Evolutionary conservation across 1,284 basidiomycete genomes (phyloP).

Genomic region (Ganoderma sinense): DNA sequence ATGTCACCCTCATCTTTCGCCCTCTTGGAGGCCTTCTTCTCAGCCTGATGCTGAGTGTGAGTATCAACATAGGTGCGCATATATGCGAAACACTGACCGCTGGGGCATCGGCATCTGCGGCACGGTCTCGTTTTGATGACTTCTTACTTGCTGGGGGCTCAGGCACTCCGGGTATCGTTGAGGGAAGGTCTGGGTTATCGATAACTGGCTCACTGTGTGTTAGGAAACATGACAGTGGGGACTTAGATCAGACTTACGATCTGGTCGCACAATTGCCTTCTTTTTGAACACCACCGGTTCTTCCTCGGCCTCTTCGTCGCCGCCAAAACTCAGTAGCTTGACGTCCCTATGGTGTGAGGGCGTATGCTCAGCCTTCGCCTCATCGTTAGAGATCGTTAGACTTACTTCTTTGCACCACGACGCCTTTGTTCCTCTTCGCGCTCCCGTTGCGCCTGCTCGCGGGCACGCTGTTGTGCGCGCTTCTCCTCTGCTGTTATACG

Average conservation of each 20-base stretch:
- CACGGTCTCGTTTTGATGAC: slow-evolving; percentile 30
- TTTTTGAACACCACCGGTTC: slow-evolving; percentile 66
- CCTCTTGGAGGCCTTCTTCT: slow-evolving; percentile 47
- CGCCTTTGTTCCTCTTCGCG: slow-evolving; percentile 78
- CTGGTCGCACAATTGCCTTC: slow-evolving; percentile 82
- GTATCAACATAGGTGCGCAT: neutral
- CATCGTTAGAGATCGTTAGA: neutral
- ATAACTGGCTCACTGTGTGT: slow-evolving; percentile 53
- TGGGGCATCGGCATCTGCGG: slow-evolving; percentile 22
- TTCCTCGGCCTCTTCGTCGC: slow-evolving; percentile 72
- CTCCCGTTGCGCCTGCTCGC: slow-evolving; percentile 78
- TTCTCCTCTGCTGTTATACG: slow-evolving; percentile 96
- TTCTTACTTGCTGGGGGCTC: slow-evolving; percentile 29
- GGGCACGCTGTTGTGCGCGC: slow-evolving; percentile 81
- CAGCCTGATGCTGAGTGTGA: slow-evolving; percentile 29
- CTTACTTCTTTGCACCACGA: slow-evolving; percentile 86
- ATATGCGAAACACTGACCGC: slow-evolving; percentile 8
- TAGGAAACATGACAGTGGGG: neutral
- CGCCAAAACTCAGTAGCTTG: slow-evolving; percentile 88
- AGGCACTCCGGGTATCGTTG: slow-evolving; percentile 35
- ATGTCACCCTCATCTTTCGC: slow-evolving; percentile 53
- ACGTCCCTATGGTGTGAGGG: slow-evolving; percentile 68
- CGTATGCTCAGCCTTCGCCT: neutral
- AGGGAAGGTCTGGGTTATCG: slow-evolving; percentile 46
- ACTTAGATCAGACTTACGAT: too few relatives aligned